Evolutionary conservation across 1,139 yeast genomes (phyloP), one percentile per base, ranked within the genome.

Genomic region (Blastobotrys indianensis): DNA sequence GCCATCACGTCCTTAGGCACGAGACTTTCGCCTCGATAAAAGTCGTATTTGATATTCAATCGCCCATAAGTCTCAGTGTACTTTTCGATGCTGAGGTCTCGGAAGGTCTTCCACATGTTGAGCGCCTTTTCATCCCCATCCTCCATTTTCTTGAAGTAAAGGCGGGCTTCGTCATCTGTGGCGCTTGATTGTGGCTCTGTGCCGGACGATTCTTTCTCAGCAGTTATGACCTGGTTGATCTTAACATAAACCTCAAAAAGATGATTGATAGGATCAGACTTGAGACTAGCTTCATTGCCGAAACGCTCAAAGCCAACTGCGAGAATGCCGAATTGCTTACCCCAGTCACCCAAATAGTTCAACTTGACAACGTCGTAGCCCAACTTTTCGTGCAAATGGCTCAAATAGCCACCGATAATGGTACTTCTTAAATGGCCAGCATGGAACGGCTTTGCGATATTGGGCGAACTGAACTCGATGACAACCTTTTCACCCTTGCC

Each of bases 371-470:
- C 98, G 13, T 86, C 79, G 85, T 92, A 92, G 37, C 97, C 97
- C 50, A 83, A 73, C 57, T 80, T 81, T 68, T 90, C 96, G 64
- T 92, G 87, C 65, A 92, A 75, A 67, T 90, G 92, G 40, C 95
- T 70, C 49, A 94, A 68, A 71, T 88, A 92, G n/a, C 98, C 97
- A 59, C 99, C 99, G 64, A 92, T 92, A 63, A 92, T 92, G 34
- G 99, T 92, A 37, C 96, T 86, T 72, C 99, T 82, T 69, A 92
- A 80, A 68, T 92, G 99, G 49, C 99, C 99, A 50, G 99, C 99
- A 64, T 92, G 99, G 84, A 92, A 92, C 11, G 98, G 98, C 69
- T 92, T 92, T 55, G 99, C 99, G 62, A 92, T 92, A 66, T 92
- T 92, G 56, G 99, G 99, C 40, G 97, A 90, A 3, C 97, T 87